phyloP scores from a whole-genome alignment of 2,329 filamentous ascomycete genomes.

The Sarocladiaceae sp. region DNA sequence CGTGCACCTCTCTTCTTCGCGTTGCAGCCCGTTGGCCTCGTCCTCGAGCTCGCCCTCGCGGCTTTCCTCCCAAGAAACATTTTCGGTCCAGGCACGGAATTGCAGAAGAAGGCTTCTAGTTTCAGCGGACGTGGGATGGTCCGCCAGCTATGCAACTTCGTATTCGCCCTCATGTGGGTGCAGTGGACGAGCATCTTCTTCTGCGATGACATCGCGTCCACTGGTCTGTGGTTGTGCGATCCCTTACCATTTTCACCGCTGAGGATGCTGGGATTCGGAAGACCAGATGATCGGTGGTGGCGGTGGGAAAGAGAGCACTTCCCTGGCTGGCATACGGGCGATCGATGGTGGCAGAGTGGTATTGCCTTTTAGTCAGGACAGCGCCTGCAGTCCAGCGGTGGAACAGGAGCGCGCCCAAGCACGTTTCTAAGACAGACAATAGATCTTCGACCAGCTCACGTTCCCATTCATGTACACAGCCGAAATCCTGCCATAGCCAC shows the following conservation, averaged over 20 bases:
- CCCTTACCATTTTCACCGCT: conserved; percentile 70
- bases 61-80: too few relatives aligned
- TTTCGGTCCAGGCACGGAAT: too few relatives aligned
- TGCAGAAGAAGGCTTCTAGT: too few relatives aligned
- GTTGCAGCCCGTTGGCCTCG: conserved; percentile 59
- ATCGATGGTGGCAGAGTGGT: conserved; percentile 53
- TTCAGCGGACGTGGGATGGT: conserved; percentile 18
- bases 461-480: too few relatives aligned
- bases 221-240: conserved; percentile 74
- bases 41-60: conserved; percentile 46
- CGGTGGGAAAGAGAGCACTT: conserved; percentile 54
- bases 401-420: too few relatives aligned
- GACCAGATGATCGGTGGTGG: conserved; percentile 56
- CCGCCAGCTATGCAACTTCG: too few relatives aligned
- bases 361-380: conserved; percentile 26
- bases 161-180: conserved; percentile 61
- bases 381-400: too few relatives aligned
- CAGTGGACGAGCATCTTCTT: conserved; percentile 58
- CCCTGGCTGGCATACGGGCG: conserved; percentile 50
- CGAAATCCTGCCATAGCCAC: too few relatives aligned
- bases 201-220: conserved; percentile 68
- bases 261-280: conserved; percentile 59
- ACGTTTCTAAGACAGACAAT: too few relatives aligned
- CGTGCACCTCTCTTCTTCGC: conserved; percentile 63
- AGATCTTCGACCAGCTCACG: too few relatives aligned